Conservation (phyloP, 768 basidiomycete species). For the Cystobasidium ongulense region DNA sequence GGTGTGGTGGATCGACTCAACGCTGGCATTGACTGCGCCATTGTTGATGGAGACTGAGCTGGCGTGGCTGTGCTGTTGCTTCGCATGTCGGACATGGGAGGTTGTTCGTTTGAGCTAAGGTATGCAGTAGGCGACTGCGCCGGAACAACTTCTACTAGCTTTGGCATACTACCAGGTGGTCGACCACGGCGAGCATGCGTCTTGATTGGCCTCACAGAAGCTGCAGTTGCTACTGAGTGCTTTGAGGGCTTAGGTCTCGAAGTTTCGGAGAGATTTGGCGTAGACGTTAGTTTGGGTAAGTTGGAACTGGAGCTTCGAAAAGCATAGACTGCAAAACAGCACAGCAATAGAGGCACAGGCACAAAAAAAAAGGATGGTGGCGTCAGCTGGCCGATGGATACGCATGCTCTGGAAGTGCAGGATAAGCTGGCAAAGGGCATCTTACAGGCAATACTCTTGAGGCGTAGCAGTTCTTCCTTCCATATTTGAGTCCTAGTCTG, state of each 20-base stretch:
- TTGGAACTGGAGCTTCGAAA: not conserved
- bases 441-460: slow-evolving; percentile 76
- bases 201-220: not conserved
- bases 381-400: not conserved
- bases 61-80: not conserved
- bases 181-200: not conserved
- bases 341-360: too few species aligned
- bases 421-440: not conserved
- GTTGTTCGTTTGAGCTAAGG: not conserved
- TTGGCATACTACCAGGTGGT: not conserved
- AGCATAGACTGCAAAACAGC: not conserved
- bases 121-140: not conserved
- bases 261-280: not conserved
- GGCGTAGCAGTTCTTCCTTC: slow-evolving; percentile 90
- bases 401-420: not conserved
- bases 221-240: not conserved
- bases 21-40: too few species aligned
- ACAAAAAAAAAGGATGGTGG: too few species aligned
- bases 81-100: not conserved
- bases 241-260: not conserved
- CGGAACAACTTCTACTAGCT: not conserved
- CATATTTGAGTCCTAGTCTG: slow-evolving; percentile 79
- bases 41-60: not conserved
- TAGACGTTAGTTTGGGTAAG: not conserved
- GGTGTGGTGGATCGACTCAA: too few species aligned